A percentile compares a stretch with the other conserved stretches of the same genome.
Evolutionary conservation across 2,329 filamentous ascomycete species (phyloP).

Genomic region (Colletotrichum sp.): DNA sequence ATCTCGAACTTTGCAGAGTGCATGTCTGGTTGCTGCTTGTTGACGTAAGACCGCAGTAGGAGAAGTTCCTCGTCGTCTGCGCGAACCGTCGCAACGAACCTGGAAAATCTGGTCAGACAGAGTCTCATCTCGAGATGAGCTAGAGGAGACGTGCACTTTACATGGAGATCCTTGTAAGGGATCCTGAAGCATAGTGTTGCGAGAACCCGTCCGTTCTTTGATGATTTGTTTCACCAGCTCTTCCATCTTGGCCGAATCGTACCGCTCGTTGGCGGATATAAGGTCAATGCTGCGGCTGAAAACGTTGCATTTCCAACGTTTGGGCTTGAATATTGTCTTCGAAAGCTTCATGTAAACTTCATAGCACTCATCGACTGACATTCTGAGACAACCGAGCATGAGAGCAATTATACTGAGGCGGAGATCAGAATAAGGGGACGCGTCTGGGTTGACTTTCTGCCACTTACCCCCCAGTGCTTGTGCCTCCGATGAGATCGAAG

Average conservation of each 20-base stretch:
- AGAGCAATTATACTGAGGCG: slow-evolving; percentile 24
- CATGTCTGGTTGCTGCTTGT: neutral
- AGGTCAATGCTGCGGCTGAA: slow-evolving; percentile 8
- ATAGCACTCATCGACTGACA: slow-evolving; percentile 26
- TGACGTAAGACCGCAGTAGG: slow-evolving; percentile 14
- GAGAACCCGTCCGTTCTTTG: neutral
- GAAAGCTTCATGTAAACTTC: slow-evolving; percentile 23
- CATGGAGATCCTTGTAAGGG: neutral
- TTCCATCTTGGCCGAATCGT: slow-evolving; percentile 19
- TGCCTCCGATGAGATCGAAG: slow-evolving; percentile 24
- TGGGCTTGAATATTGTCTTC: slow-evolving; percentile 24
- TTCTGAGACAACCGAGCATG: slow-evolving; percentile 25
- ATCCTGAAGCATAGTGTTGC: slow-evolving; percentile 4
- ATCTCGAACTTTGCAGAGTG: slow-evolving; percentile 9
- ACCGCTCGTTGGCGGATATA: slow-evolving; percentile 6
- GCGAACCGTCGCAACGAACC: slow-evolving; percentile 25
- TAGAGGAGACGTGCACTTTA: neutral
- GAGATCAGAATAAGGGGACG: neutral
- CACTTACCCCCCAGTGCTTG: slow-evolving; percentile 16
- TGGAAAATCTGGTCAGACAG: neutral
- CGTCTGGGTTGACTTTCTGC: rapidly evolving
- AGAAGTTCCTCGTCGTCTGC: slow-evolving; percentile 4
- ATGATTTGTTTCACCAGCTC: slow-evolving; percentile 22
- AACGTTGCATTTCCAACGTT: slow-evolving; percentile 20
- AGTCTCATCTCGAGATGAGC: rapidly evolving